Base-by-base conservation (phyloP, 805 yeast species). In the Yarrowia sp. region DNA sequence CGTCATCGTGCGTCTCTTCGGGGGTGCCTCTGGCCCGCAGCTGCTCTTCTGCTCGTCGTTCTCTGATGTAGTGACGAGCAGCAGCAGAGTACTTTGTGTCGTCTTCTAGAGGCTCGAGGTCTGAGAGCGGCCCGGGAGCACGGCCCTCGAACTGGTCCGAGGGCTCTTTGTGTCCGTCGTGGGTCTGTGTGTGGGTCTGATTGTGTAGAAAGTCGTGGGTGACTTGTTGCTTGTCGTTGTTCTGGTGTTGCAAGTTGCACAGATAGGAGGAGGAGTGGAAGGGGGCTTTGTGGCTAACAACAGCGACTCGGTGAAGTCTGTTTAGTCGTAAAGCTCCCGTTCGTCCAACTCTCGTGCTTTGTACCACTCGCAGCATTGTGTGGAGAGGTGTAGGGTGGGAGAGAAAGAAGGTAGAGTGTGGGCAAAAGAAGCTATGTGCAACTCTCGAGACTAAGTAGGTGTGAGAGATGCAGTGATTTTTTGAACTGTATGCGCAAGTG, bases 41-140 rank as follows among this genome's bases (percentile, higher is more conserved):
- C 4, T 30, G 36, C 17, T 30, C 63, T 32, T 58, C 63, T 2
- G 51, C 51, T 9, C 63, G n/a, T n/a, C 22, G 26, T 16, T 58
- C 63, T 11, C 63, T 19, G 5, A 58, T 28, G 32, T 58, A 58
- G 14, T 41, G 51, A 3, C 63, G 63, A 2, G 63, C 63, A 2
- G 63, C 63, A 0, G 46, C 61, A n/a, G 61, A 54, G 61, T 36
- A 54, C 61, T 54, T 36, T 19, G 46, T 26, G 61, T n/a, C n/a
- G n/a, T 54, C 61, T 22, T 54, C 61, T 33, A 54, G 46, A 2
- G 61, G 46, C 26, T 54, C 61, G 22, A 54, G 22, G 7, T 54
- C 61, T 17, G 46, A 38, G 11, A 17, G 17, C 4, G 61, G 61
- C 7, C 61, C 61, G 8, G 36, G 21, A 1, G 44, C 16, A 8